Evolutionary conservation across 2,329 filamentous ascomycete species (phyloP).

Genomic region (Fusarium sulawesiense): DNA sequence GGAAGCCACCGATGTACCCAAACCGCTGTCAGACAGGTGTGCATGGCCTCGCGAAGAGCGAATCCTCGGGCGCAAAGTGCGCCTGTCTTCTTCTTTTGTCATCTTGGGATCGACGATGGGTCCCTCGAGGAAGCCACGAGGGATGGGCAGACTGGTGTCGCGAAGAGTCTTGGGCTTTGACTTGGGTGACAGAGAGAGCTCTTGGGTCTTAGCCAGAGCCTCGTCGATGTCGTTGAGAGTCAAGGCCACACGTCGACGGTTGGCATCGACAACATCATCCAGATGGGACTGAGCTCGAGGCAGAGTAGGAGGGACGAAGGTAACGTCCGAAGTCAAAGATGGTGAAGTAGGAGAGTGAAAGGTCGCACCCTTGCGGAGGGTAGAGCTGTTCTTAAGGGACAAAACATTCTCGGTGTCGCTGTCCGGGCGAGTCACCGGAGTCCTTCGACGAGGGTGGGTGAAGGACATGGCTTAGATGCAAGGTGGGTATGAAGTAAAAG

Average conservation of each 20-base stretch:
- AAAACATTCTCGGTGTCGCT: conserved; percentile 49
- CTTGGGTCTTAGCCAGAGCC: conserved; percentile 62
- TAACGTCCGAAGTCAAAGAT: conserved; percentile 52
- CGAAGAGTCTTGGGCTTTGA: conserved; percentile 53
- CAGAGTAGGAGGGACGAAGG: conserved; percentile 65
- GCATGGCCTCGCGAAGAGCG: conserved; percentile 73
- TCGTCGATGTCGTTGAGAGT: conserved; percentile 74
- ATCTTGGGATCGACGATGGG: conserved; percentile 64
- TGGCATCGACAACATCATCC: conserved; percentile 77
- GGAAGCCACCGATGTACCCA: conserved; percentile 83
- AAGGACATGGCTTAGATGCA: conserved; percentile 60
- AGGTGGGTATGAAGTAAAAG: conserved; percentile 45
- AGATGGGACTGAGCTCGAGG: conserved; percentile 76
- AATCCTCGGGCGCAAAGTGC: conserved; percentile 65
- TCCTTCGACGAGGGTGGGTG: conserved; percentile 61
- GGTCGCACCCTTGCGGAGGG: conserved; percentile 77
- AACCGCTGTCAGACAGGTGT: conserved; percentile 80
- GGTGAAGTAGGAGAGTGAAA: conserved; percentile 67
- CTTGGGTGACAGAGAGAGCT: conserved; percentile 54
- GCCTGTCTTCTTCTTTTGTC: conserved; percentile 59
- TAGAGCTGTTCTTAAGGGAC: conserved; percentile 53
- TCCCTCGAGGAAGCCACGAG: conserved; percentile 68
- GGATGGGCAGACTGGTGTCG: conserved; percentile 70
- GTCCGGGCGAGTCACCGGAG: conserved; percentile 56
- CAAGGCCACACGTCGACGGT: conserved; percentile 74